A percentile compares a stretch with the other conserved stretches of the same genome.
Evolutionary conservation across 1,284 basidiomycete genomes (phyloP).

Genomic region (Cyathus pygmaeus): DNA sequence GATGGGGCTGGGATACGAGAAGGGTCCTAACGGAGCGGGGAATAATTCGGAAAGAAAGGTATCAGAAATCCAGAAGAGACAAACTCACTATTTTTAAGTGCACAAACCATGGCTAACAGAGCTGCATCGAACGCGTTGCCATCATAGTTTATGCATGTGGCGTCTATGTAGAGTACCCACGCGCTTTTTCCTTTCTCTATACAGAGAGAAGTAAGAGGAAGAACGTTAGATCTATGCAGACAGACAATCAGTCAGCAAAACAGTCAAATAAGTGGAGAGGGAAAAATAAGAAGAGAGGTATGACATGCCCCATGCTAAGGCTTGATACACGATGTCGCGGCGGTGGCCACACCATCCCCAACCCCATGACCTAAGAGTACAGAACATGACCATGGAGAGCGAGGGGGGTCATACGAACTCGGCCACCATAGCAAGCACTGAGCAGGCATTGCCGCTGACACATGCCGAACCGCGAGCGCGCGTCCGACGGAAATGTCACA

Average conservation of each 20-base stretch:
- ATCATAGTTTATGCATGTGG: constrained; percentile 96
- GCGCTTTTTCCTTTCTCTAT: constrained; percentile 85
- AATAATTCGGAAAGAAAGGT: neutral
- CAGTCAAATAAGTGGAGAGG: neutral
- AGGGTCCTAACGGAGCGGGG: too few species aligned
- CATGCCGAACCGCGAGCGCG: too few species aligned
- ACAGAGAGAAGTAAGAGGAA: constrained; percentile 78
- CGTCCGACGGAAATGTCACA: too few species aligned
- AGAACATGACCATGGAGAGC: too few species aligned
- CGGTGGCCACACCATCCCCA: too few species aligned
- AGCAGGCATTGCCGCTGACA: too few species aligned
- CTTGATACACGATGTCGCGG: too few species aligned
- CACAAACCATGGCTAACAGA: constrained; percentile 87
- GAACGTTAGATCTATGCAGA: constrained; percentile 65
- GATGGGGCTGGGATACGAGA: too few species aligned
- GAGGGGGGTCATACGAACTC: too few species aligned
- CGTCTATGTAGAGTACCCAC: constrained; percentile 94
- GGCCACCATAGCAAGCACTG: too few species aligned
- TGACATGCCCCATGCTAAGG: too few species aligned
- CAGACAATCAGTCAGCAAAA: neutral
- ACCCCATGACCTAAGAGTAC: too few species aligned
- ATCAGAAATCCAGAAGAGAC: constrained; percentile 1
- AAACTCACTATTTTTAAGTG: constrained; percentile 84
- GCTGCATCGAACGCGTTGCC: constrained; percentile 95
- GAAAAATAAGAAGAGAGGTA: neutral